Evolutionary conservation across 2,329 filamentous ascomycete species (phyloP).

Genomic region (Stylonectria norvegica): DNA sequence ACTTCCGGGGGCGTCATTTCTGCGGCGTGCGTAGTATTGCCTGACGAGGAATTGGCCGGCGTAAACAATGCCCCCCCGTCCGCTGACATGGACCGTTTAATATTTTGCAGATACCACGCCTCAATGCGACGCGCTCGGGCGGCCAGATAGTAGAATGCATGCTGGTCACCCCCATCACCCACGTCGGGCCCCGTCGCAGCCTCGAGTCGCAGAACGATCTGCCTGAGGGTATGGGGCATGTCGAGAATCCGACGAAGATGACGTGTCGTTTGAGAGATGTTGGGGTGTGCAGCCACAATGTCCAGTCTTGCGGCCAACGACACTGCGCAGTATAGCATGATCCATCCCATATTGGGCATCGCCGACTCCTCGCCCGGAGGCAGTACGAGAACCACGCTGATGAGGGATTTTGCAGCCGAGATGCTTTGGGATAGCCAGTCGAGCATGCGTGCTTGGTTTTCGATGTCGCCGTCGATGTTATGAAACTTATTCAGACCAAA

Average conservation of each 20-base stretch:
- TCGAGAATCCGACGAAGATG: conserved; percentile 31
- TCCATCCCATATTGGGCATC: conserved; percentile 31
- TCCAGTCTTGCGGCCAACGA: conserved; percentile 31
- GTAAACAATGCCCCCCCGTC: conserved; percentile 12
- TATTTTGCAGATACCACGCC: conserved; percentile 19
- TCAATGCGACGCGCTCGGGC: conserved; percentile 19
- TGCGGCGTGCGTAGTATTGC: conserved; percentile 4
- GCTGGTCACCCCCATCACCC: conserved; percentile 7
- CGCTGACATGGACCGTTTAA: conserved; percentile 12
- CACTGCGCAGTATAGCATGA: conserved; percentile 30
- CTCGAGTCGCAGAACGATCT: conserved; percentile 29
- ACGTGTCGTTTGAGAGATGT: conserved; percentile 21
- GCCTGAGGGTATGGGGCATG: conserved; percentile 27
- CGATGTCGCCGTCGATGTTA: conserved; percentile 10
- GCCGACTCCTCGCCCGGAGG: conserved; percentile 26
- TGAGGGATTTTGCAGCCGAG: conserved; percentile 28
- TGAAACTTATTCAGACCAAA: conserved; percentile 26
- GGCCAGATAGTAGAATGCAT: conserved; percentile 25
- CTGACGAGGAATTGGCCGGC: conserved; percentile 15
- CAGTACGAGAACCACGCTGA: conserved; percentile 26
- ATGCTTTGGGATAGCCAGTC: conserved; percentile 32
- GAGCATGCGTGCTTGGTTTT: conserved; percentile 17
- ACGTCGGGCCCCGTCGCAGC: conserved; percentile 13
- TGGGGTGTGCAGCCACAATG: conserved; percentile 25
- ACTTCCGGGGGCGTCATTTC: conserved; percentile 9